Percentiles rank a stretch among this genome's conserved stretches.
Conservation (phyloP, 2,329 filamentous ascomycete species). For the Reticulascus tulasneorum region DNA sequence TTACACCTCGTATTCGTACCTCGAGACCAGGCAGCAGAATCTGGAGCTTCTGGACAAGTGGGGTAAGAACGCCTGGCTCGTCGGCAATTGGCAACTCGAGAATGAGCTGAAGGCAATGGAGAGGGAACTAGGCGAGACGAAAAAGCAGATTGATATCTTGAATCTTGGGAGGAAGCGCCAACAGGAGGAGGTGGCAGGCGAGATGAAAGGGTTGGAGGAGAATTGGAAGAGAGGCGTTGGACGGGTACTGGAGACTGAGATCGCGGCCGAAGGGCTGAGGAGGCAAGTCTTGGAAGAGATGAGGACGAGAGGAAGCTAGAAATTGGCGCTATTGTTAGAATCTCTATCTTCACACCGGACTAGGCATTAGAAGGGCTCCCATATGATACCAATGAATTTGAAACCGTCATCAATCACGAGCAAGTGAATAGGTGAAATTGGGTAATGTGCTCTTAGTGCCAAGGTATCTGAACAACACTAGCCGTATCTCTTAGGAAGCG, state of each 20-base stretch:
- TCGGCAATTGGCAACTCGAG: conserved; percentile 78
- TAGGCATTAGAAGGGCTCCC: too few relatives aligned
- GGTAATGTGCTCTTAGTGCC: conserved; percentile 11
- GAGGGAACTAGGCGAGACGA: conserved; percentile 65
- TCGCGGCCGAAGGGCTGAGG: conserved; percentile 72
- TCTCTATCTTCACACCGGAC: too few relatives aligned
- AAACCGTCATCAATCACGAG: too few relatives aligned
- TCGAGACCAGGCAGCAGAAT: conserved; percentile 46
- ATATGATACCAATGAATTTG: too few relatives aligned
- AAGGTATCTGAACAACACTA: conserved; percentile 31
- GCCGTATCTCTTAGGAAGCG: conserved; percentile 29
- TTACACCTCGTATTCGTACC: conserved; percentile 48
- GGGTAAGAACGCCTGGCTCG: conserved; percentile 89
- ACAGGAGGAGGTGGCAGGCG: conserved; percentile 69
- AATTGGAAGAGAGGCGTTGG: conserved; percentile 77
- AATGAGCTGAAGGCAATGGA: conserved; percentile 66
- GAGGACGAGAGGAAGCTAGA: conserved; percentile 19
- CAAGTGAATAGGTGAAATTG: too few relatives aligned
- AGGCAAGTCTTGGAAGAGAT: conserved; percentile 63
- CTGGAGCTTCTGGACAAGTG: conserved; percentile 72
- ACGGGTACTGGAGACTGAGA: conserved; percentile 78
- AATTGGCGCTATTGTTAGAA: too few relatives aligned
- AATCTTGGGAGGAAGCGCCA: conserved; percentile 64
- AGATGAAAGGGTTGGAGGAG: conserved; percentile 70
- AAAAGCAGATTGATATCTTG: conserved; percentile 67